These are phyloP conservation scores for Spergularia bocconei DNA, from an alignment of 148 eudicot species.

Conservation along the genomic window DNA sequence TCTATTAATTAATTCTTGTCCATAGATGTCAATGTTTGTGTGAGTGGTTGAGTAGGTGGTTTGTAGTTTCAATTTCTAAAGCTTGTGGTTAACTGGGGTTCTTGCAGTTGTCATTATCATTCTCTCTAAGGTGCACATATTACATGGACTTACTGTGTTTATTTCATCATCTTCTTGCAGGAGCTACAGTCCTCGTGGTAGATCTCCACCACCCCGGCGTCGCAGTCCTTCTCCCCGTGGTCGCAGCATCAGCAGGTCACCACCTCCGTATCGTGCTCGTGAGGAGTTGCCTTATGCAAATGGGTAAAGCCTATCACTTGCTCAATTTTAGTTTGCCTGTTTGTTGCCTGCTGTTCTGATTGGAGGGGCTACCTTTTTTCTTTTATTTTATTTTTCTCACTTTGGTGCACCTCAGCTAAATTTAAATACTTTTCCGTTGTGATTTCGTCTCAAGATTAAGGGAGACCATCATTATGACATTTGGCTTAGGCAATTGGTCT, in stretches of 20 bases:
- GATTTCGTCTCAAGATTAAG: no score
- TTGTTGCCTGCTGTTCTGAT: not conserved
- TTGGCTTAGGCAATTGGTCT: not conserved
- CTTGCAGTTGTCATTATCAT: no score
- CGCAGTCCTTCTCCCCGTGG: constrained; percentile 92
- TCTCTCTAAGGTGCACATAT: not conserved
- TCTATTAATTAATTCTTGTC: not conserved
- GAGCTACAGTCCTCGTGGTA: constrained; percentile 93
- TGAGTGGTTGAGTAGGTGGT: not conserved
- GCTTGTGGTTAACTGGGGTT: not conserved
- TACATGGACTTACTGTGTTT: not conserved
- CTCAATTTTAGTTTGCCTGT: not conserved
- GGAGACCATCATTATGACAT: not conserved
- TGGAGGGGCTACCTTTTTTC: not conserved
- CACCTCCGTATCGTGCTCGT: constrained; percentile 75
- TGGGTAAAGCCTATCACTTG: constrained; percentile 47
- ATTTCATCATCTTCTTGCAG: constrained; percentile 29
- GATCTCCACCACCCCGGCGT: constrained; percentile 92
- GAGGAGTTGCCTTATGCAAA: constrained; percentile 86
- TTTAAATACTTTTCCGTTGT: not conserved
- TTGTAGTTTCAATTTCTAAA: not conserved
- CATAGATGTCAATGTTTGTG: not conserved
- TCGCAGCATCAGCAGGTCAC: constrained; percentile 85
- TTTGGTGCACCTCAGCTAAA: not conserved
- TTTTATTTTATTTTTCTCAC: not conserved